Conservation (phyloP, 116 monocot species). For the Iris pallida region DNA sequence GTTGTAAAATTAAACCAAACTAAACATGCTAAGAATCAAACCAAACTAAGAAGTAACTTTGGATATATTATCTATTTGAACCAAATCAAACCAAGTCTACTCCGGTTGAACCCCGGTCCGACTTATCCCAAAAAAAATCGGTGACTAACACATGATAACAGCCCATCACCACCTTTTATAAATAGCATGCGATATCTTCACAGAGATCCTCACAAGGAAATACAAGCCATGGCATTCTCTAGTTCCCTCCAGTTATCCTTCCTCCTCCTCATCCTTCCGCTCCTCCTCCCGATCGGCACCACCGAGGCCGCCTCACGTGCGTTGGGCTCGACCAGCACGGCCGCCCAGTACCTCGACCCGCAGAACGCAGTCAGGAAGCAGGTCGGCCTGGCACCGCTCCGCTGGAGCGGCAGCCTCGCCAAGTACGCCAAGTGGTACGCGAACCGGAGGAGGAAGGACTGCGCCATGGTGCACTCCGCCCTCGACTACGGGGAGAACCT, state of each 20-base stretch:
- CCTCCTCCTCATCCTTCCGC: background rate
- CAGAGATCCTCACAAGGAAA: no score
- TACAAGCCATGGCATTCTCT: background rate
- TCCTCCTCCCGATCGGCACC: background rate
- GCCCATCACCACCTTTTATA: no score
- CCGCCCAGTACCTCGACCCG: slow-evolving; percentile 16
- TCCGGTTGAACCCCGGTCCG: no score
- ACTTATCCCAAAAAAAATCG: no score
- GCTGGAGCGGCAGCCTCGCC: slow-evolving; percentile 20
- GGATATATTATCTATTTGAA: no score
- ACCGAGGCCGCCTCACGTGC: no score
- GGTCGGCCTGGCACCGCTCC: slow-evolving; percentile 21
- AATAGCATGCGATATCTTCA: no score
- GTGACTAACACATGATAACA: no score
- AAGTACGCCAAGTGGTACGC: slow-evolving; percentile 20
- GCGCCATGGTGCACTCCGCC: slow-evolving; percentile 29
- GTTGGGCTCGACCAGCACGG: background rate
- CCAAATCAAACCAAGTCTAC: no score
- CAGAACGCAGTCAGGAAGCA: slow-evolving; percentile 18
- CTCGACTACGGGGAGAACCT: slow-evolving; percentile 35
- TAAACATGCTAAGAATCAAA: no score
- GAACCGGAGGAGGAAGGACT: slow-evolving; percentile 19
- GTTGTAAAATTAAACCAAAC: no score
- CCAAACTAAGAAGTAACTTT: no score
- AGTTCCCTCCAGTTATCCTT: background rate